Conservation (phyloP, 2,329 filamentous ascomycete genomes). For the Beauveria scarabaeidicola region DNA sequence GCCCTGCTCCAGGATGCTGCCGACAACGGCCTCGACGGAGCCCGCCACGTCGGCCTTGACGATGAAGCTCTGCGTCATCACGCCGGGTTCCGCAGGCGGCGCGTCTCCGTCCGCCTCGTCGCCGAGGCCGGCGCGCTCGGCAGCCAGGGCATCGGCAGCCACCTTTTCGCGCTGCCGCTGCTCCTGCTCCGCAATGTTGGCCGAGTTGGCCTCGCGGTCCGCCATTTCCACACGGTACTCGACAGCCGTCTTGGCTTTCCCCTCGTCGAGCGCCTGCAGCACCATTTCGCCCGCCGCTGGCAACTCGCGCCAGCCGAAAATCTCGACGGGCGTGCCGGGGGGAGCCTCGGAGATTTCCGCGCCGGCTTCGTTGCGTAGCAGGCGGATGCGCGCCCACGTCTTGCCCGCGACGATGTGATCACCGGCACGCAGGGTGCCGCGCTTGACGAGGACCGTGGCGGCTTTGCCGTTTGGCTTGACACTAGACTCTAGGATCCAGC, state of each 20-base stretch:
- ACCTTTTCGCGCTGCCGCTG: constrained; percentile 50
- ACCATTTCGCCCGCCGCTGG: constrained; percentile 82
- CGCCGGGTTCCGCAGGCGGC: constrained; percentile 28
- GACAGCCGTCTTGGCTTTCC: constrained; percentile 68
- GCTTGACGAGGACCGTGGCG: constrained; percentile 80
- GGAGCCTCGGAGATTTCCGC: constrained; percentile 61
- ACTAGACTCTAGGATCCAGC: constrained; percentile 87
- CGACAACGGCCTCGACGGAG: constrained; percentile 82
- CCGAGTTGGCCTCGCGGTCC: constrained; percentile 65
- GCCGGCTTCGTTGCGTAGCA: constrained; percentile 78
- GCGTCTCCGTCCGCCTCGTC: constrained; percentile 29
- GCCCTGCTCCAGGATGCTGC: constrained; percentile 68
- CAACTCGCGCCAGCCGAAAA: constrained; percentile 83
- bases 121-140: constrained; percentile 27
- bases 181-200: constrained; percentile 69
- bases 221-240: constrained; percentile 65
- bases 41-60: constrained; percentile 91
- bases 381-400: constrained; percentile 80
- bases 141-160: constrained; percentile 19
- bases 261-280: constrained; percentile 72
- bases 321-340: constrained; percentile 83
- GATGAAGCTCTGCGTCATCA: constrained; percentile 64
- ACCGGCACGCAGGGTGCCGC: constrained; percentile 73
- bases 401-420: constrained; percentile 81
- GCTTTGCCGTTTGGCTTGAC: constrained; percentile 78